phyloP scores from a whole-genome alignment of 441 rosid species.

The Eruca vesicaria region DNA sequence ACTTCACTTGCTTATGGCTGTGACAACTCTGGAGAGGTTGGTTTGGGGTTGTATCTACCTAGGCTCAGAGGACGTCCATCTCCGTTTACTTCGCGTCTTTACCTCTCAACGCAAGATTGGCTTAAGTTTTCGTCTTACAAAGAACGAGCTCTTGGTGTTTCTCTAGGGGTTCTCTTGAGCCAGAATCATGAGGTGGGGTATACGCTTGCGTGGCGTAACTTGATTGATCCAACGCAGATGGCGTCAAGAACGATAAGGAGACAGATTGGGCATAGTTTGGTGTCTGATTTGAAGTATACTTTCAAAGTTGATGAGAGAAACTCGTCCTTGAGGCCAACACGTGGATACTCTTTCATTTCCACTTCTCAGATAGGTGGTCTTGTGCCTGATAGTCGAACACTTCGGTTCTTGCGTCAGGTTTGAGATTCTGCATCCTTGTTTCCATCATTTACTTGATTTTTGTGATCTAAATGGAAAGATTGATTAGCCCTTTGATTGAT shows the following conservation, averaged over 20 bases:
- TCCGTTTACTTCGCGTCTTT: slow-evolving; percentile 61
- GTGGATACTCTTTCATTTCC: slow-evolving; percentile 73
- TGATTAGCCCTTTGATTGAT: slow-evolving; percentile 4
- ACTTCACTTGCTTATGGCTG: slow-evolving; percentile 66
- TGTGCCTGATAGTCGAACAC: slow-evolving; percentile 71
- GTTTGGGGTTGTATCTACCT: slow-evolving; percentile 73
- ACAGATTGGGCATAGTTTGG: slow-evolving; percentile 79
- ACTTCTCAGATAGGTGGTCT: slow-evolving; percentile 76
- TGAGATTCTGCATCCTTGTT: slow-evolving; percentile 5
- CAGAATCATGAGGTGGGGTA: slow-evolving; percentile 65
- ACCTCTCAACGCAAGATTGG: slow-evolving; percentile 78
- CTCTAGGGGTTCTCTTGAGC: slow-evolving; percentile 65
- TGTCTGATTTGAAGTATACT: slow-evolving; percentile 69
- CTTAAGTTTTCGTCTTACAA: slow-evolving; percentile 71
- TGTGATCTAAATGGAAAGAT: background rate
- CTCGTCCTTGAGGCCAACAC: slow-evolving; percentile 68
- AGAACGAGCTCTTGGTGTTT: slow-evolving; percentile 68
- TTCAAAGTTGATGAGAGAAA: slow-evolving; percentile 72
- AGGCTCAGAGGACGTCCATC: slow-evolving; percentile 59
- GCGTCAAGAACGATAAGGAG: slow-evolving; percentile 65
- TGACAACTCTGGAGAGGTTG: slow-evolving; percentile 66
- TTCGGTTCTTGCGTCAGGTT: slow-evolving; percentile 83
- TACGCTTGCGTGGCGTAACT: slow-evolving; percentile 71
- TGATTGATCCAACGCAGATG: slow-evolving; percentile 75
- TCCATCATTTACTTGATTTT: background rate